phyloP scores from a whole-genome alignment of 495 filamentous ascomycete species.

The Aspergillus nanangensis region DNA sequence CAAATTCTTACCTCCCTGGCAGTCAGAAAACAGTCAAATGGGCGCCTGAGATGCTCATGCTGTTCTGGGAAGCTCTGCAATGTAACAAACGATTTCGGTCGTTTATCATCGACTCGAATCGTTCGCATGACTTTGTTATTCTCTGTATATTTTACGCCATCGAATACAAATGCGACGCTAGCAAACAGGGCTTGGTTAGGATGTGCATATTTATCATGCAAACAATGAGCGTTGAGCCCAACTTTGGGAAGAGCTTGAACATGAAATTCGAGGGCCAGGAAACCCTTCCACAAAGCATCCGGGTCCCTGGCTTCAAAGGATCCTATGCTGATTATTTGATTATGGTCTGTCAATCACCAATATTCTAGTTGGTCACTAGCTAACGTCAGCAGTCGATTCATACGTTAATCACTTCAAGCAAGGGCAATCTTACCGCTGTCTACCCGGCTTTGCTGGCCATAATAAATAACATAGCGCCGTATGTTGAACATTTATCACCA shows the following conservation, averaged over 20 bases:
- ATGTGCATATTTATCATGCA: constrained; percentile 98
- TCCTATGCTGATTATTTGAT: constrained; percentile 93
- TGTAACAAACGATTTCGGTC: constrained; percentile 97
- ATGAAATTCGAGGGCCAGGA: constrained; percentile 87
- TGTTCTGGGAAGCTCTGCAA: constrained; percentile 96
- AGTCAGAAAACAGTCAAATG: constrained; percentile 78
- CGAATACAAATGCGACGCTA: constrained; percentile 76
- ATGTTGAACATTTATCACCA: constrained; percentile 71
- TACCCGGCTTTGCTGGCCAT: constrained; percentile 92
- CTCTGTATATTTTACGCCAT: constrained; percentile 89
- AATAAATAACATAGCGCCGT: constrained; percentile 86
- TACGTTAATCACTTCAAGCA: constrained; percentile 84
- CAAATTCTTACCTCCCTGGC: constrained; percentile 82
- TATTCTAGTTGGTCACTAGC: constrained; percentile 5
- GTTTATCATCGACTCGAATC: constrained; percentile 94
- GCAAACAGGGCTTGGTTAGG: constrained; percentile 86
- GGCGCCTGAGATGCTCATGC: constrained; percentile 93
- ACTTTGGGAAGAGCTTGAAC: constrained; percentile 87
- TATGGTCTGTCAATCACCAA: constrained; percentile 46
- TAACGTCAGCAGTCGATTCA: constrained; percentile 74
- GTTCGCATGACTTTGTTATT: constrained; percentile 89
- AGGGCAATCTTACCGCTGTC: constrained; percentile 85
- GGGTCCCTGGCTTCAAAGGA: constrained; percentile 78
- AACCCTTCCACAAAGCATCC: constrained; percentile 73
- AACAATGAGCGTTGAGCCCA: constrained; percentile 88